Evolutionary conservation across 495 filamentous ascomycete genomes (phyloP).

Genomic region (Lophiotrema nucula): DNA sequence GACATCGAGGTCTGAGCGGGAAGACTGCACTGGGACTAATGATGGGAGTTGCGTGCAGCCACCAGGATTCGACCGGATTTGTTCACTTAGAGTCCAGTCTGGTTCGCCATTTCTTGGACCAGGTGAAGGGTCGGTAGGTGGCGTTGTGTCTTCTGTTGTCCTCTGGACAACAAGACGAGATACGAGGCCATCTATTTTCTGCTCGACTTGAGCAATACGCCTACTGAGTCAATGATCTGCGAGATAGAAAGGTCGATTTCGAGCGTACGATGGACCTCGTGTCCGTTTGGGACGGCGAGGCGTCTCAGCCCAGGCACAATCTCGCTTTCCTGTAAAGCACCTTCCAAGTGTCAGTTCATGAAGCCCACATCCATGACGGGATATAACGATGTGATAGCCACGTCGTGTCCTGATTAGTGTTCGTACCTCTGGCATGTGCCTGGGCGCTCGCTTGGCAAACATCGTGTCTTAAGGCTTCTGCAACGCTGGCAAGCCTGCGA

Average conservation of each 20-base stretch:
- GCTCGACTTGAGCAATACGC: slow-evolving; percentile 27
- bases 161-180: too few species aligned
- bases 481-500: slow-evolving; percentile 24
- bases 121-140: too few species aligned
- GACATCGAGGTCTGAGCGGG: background rate
- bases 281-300: slow-evolving; percentile 3
- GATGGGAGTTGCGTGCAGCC: slow-evolving; percentile 21
- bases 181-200: slow-evolving; percentile 24
- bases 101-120: background rate
- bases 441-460: slow-evolving; percentile 22
- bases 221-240: too few species aligned
- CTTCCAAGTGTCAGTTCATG: too few species aligned
- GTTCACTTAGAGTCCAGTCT: too few species aligned
- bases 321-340: slow-evolving; percentile 13
- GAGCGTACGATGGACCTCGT: slow-evolving; percentile 25
- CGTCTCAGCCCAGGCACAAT: slow-evolving; percentile 25
- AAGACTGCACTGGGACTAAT: background rate
- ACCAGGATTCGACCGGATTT: too few species aligned
- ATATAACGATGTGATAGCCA: too few species aligned
- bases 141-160: too few species aligned
- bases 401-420: too few species aligned
- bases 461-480: slow-evolving; percentile 25
- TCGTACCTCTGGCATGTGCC: slow-evolving; percentile 21
- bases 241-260: too few species aligned
- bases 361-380: too few species aligned